A percentile compares a stretch with the other conserved stretches of the same genome.
These are phyloP conservation scores for Coemansia sp. DNA, from an alignment of 192 early-diverging fungal species.

Conservation along the genomic window DNA sequence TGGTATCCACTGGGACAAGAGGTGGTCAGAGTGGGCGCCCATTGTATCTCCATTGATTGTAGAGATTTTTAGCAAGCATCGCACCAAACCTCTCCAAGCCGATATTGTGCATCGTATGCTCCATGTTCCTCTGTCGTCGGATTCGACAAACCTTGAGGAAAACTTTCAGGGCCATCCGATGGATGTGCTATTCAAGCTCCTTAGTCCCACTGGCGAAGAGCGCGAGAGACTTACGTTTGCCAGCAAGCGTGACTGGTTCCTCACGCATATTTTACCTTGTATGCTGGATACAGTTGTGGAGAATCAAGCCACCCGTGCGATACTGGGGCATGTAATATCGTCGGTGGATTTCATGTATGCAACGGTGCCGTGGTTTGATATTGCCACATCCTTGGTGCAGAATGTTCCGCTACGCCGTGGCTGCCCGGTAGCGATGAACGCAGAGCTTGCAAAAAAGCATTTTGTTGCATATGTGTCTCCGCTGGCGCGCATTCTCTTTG, in stretches of 20 bases:
- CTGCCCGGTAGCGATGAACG: slow-evolving; percentile 24
- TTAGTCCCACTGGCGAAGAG: slow-evolving; percentile 5
- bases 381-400: slow-evolving; percentile 27
- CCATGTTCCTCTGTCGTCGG: slow-evolving; percentile 7
- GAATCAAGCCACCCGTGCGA: slow-evolving; percentile 5
- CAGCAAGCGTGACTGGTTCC: slow-evolving; percentile 37
- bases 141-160: background rate
- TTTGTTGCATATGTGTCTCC: slow-evolving; percentile 43
- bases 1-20: slow-evolving; percentile 20
- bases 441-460: slow-evolving; percentile 20
- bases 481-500: slow-evolving; percentile 36
- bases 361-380: slow-evolving; percentile 37
- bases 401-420: slow-evolving; percentile 30
- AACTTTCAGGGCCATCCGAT: slow-evolving; percentile 17
- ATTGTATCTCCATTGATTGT: slow-evolving; percentile 3
- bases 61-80: slow-evolving; percentile 6
- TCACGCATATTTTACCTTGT: slow-evolving; percentile 17
- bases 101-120: slow-evolving; percentile 24
- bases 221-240: slow-evolving; percentile 27
- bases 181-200: slow-evolving; percentile 7
- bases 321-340: slow-evolving; percentile 23
- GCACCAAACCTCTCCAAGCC: slow-evolving; percentile 3
- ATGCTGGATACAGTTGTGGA: slow-evolving; percentile 10
- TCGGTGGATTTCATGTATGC: slow-evolving; percentile 20
- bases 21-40: slow-evolving; percentile 30